A percentile compares a stretch with the other conserved stretches of the same genome.
Conservation (phyloP, 2,329 filamentous ascomycete species). For the Metarhizium robertsii region DNA sequence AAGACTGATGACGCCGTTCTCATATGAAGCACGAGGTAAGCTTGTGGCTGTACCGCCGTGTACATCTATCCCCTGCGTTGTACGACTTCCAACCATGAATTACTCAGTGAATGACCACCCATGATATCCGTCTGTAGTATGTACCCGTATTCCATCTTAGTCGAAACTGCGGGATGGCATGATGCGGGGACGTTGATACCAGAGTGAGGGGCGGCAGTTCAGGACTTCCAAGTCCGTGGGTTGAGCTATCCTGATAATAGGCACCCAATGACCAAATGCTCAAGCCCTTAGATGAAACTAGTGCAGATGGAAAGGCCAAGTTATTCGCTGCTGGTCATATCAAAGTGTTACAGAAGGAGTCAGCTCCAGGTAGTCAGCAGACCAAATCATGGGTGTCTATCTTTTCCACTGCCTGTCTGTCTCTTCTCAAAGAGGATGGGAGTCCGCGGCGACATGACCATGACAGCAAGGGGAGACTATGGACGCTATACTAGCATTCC, state of each 20-base stretch:
- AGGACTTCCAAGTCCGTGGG: background rate
- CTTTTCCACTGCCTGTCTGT: background rate
- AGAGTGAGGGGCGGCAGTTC: background rate
- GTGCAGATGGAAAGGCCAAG: background rate
- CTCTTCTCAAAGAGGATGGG: background rate
- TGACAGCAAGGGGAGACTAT: background rate
- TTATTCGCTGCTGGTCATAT: too few species aligned
- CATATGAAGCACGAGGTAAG: too few species aligned
- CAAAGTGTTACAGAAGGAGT: background rate
- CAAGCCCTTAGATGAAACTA: background rate
- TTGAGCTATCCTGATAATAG: background rate
- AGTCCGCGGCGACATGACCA: background rate
- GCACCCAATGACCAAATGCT: background rate
- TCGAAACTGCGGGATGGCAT: too few species aligned
- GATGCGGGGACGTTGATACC: too few species aligned
- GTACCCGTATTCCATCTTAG: too few species aligned
- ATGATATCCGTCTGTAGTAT: too few species aligned
- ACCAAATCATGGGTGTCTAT: background rate
- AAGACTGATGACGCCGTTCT: too few species aligned
- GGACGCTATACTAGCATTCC: background rate
- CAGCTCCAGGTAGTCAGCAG: background rate
- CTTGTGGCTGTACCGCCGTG: too few species aligned
- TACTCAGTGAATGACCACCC: too few species aligned
- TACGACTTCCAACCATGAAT: too few species aligned
- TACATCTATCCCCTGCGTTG: too few species aligned